Conservation (phyloP, 148 eudicot species). For the Nepenthes gracilis region DNA sequence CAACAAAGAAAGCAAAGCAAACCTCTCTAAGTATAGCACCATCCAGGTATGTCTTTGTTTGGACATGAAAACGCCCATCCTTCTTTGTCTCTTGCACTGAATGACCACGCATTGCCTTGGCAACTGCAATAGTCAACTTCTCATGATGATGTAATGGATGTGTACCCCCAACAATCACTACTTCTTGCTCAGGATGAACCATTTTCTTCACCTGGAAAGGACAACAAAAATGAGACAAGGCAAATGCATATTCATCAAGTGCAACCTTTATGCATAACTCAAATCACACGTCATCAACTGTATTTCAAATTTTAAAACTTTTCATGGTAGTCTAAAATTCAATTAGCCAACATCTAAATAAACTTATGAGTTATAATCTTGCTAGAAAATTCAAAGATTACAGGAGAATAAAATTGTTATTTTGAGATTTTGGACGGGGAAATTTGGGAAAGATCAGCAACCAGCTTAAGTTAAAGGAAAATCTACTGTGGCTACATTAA, state of each 20-base stretch:
- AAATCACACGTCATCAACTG: too few relatives aligned
- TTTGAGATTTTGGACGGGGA: too few relatives aligned
- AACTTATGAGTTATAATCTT: too few relatives aligned
- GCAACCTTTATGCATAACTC: neutral
- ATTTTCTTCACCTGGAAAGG: slow-evolving; percentile 74
- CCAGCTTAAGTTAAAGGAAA: too few relatives aligned
- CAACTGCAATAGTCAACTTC: slow-evolving; percentile 92
- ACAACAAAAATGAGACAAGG: slow-evolving; percentile 1
- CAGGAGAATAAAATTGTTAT: too few relatives aligned
- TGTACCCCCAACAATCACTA: slow-evolving; percentile 83
- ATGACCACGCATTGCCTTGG: slow-evolving; percentile 89
- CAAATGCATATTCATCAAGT: neutral
- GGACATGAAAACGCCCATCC: slow-evolving; percentile 95
- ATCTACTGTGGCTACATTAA: too few relatives aligned
- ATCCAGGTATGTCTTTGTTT: slow-evolving; percentile 86
- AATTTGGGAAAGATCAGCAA: too few relatives aligned
- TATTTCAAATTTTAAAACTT: too few relatives aligned
- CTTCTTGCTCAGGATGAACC: slow-evolving; percentile 85
- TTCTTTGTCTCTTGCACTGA: slow-evolving; percentile 94
- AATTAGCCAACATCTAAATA: too few relatives aligned
- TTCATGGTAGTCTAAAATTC: too few relatives aligned
- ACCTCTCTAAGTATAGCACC: slow-evolving; percentile 98
- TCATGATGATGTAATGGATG: slow-evolving; percentile 89
- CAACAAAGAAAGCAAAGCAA: slow-evolving; percentile 1
- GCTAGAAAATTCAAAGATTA: too few relatives aligned